phyloP scores from a whole-genome alignment of 805 yeast genomes.

The Nakazawaea peltata region DNA sequence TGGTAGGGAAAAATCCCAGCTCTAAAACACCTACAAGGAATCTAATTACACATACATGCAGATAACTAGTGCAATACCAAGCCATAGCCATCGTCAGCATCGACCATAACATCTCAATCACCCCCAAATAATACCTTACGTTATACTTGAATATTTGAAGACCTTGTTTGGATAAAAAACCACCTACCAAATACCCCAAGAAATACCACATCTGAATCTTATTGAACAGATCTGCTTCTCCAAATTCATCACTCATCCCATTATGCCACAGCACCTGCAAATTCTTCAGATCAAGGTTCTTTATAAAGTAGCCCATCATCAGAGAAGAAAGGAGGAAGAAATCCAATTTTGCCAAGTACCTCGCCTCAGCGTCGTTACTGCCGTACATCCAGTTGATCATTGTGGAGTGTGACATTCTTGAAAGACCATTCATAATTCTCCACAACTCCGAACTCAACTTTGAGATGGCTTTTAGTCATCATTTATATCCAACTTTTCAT shows the following conservation, averaged over 20 bases:
- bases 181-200: slow-evolving; percentile 45
- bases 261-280: slow-evolving; percentile 27
- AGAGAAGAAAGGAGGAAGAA: slow-evolving; percentile 11
- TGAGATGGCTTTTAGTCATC: no score
- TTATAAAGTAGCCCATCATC: slow-evolving; percentile 24
- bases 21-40: slow-evolving; percentile 37
- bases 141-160: slow-evolving; percentile 25
- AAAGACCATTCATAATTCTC: no score
- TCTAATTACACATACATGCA: slow-evolving; percentile 13
- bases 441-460: no score
- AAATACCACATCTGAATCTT: slow-evolving; percentile 3
- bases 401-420: no score
- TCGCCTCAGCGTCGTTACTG: slow-evolving; percentile 5
- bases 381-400: no score
- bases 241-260: slow-evolving; percentile 26
- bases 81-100: slow-evolving; percentile 28
- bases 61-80: slow-evolving; percentile 13
- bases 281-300: slow-evolving; percentile 25
- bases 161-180: slow-evolving; percentile 38
- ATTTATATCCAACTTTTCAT: no score
- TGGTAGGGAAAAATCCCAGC: slow-evolving; percentile 42
- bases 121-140: slow-evolving; percentile 36
- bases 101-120: slow-evolving; percentile 37
- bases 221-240: slow-evolving; percentile 13
- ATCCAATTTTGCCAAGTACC: slow-evolving; percentile 12